A percentile compares a stretch with the other conserved stretches of the same genome.
Evolutionary conservation across 2,329 filamentous ascomycete genomes (phyloP).

Genomic region (Aspergillus flavus): DNA sequence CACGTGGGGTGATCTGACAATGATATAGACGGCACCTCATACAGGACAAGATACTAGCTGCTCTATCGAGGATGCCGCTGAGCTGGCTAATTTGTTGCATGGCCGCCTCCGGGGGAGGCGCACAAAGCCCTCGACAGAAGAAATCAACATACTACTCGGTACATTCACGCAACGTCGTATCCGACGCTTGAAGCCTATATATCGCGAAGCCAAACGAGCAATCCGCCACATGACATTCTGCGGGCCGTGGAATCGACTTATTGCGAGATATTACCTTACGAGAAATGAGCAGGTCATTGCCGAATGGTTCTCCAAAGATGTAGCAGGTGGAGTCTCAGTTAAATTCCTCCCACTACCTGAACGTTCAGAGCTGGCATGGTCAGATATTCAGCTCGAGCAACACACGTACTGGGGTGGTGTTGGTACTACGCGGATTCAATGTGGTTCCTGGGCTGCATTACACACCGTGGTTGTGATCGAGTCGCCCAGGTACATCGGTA

Average conservation of each 20-base stretch:
- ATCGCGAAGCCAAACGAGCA: background rate
- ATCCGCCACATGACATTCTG: background rate
- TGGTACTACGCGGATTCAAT: background rate
- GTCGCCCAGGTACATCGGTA: fast-evolving
- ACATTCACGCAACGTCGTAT: too few species aligned
- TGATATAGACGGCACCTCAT: too few species aligned
- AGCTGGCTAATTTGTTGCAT: too few species aligned
- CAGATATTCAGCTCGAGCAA: background rate
- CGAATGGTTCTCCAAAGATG: background rate
- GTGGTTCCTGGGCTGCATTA: background rate
- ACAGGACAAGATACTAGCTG: too few species aligned
- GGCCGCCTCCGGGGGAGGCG: too few species aligned
- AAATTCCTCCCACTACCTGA: background rate
- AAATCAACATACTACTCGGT: too few species aligned
- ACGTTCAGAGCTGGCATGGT: background rate
- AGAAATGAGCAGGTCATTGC: background rate
- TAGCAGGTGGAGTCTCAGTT: background rate
- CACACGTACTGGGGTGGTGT: background rate
- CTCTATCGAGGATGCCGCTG: too few species aligned
- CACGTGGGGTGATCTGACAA: too few species aligned
- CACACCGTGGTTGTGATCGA: background rate
- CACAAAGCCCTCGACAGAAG: too few species aligned
- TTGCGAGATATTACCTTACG: background rate
- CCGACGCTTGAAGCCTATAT: constrained; percentile 9
- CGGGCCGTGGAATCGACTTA: background rate